Base-by-base conservation (phyloP, 192 early-diverging fungal genomes). In the Dissophora globulifera region DNA sequence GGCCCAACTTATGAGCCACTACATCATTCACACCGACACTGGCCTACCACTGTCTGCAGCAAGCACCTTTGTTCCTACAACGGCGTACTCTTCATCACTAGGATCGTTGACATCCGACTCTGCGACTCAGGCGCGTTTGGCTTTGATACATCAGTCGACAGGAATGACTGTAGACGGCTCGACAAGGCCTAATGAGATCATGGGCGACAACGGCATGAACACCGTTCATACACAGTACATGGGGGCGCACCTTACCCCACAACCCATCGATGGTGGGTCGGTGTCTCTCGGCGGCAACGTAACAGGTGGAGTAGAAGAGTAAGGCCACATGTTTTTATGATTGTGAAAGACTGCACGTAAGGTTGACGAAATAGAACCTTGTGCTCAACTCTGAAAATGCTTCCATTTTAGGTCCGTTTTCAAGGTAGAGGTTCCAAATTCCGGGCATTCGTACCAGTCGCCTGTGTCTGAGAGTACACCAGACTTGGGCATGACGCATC, bases 111-210 rank as follows among this genome's bases (percentile, higher is more conserved):
- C 9, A 58, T 22, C 33, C 10, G 7, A 17, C 43, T 8, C 50
- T 20, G 56, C 63, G 0, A 16, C 58, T 26, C 50, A 76, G 35
- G 52, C 59, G 11, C 72, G 72, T 7, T 19, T 61, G 52, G 32
- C 50, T 15, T 43, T 76, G 27, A 76, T 62, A 4, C 51, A 67
- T 7, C 50, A 62, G 29, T 51, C 69, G 8, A 66, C 70, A 10
- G 70, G 70, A 16, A 75, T 66, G 70, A 19, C 33, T 16, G 62
- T 75, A 12, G 70, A 75, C 27, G 50, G 50, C 12, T 76, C 72
- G 9, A 61, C 40, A 0, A 56, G 72, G 1, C 72, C 72, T 8
- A 76, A 48, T 23, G 63, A 47, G 12, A 66, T 76, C 52, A 76
- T 76, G 57, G 72, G 64, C 7, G 57, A 50, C 8, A 58, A 66